Evolutionary conservation across 371 early-diverging fungal genomes (phyloP).

Genomic region (Umbelopsis sp.): DNA sequence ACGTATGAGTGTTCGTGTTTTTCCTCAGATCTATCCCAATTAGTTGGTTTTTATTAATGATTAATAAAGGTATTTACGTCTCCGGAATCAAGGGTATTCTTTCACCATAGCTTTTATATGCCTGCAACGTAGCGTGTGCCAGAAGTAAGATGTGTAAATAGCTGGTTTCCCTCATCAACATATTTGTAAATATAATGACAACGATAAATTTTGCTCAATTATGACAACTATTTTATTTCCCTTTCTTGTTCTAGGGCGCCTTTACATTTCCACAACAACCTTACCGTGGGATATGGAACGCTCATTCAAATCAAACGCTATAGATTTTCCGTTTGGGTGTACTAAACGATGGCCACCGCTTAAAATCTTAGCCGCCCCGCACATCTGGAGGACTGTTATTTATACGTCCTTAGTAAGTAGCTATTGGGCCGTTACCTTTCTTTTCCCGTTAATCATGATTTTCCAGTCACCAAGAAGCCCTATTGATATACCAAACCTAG

Average conservation of each 20-base stretch:
- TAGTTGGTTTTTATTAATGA: too few relatives aligned
- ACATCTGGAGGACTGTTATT: constrained; percentile 1
- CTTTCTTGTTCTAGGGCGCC: background rate
- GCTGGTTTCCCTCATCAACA: too few relatives aligned
- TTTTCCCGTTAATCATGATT: constrained; percentile 31
- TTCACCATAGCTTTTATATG: too few relatives aligned
- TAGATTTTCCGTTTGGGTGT: background rate
- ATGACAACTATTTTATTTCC: background rate
- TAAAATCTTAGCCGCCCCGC: constrained; percentile 16
- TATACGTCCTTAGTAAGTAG: background rate
- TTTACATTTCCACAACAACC: too few relatives aligned
- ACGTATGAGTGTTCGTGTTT: too few relatives aligned
- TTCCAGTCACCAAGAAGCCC: constrained; percentile 52
- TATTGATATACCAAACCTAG: constrained; percentile 62
- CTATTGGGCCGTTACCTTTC: background rate
- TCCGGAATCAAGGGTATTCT: background rate
- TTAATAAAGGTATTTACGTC: background rate
- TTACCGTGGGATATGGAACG: background rate
- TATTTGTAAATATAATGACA: too few relatives aligned
- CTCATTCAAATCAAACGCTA: background rate
- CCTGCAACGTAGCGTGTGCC: too few relatives aligned
- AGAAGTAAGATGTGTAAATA: too few relatives aligned
- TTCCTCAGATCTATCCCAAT: too few relatives aligned
- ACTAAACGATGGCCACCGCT: background rate
- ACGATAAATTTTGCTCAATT: too few relatives aligned